Percentiles rank a stretch among this genome's conserved stretches.
Conservation (phyloP, 208 protist species). For the Phytomonas sp. region DNA sequence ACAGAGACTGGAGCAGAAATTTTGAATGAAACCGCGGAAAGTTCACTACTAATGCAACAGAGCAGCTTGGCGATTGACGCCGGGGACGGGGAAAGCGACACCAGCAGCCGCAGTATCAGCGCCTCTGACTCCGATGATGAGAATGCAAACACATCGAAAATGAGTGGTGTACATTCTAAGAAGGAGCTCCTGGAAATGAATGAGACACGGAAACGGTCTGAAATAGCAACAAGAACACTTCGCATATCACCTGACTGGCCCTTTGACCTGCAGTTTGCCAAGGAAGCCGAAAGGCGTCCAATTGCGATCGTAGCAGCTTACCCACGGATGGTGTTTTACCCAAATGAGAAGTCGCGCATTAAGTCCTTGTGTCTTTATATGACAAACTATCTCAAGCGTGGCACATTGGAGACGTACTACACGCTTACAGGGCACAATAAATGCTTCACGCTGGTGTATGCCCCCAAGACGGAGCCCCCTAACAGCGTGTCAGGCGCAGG, state of each 20-base stretch:
- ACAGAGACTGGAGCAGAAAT: neutral
- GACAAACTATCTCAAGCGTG: conserved; percentile 24
- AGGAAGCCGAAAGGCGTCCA: conserved; percentile 50
- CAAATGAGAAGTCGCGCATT: conserved; percentile 10
- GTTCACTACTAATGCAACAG: neutral
- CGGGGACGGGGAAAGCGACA: neutral
- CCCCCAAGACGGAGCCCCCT: conserved; percentile 3
- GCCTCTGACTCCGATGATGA: neutral
- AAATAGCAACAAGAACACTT: conserved; percentile 15
- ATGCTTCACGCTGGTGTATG: conserved; percentile 39
- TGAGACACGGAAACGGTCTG: neutral
- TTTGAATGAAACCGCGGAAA: neutral
- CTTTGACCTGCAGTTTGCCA: conserved; percentile 38
- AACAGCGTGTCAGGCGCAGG: neutral
- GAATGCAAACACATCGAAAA: neutral
- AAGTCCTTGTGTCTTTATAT: conserved; percentile 20
- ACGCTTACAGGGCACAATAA: conserved; percentile 21
- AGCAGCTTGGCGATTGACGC: neutral
- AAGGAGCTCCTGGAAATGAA: neutral
- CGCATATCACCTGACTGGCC: conserved; percentile 28
- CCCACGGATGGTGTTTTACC: conserved; percentile 26
- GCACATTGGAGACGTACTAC: conserved; percentile 28
- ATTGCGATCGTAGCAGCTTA: conserved; percentile 29
- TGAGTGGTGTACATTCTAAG: neutral
- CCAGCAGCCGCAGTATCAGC: neutral